These are phyloP conservation scores for Typha latifolia DNA, from an alignment of 176 grass and related monocot species.

Conservation along the genomic window DNA sequence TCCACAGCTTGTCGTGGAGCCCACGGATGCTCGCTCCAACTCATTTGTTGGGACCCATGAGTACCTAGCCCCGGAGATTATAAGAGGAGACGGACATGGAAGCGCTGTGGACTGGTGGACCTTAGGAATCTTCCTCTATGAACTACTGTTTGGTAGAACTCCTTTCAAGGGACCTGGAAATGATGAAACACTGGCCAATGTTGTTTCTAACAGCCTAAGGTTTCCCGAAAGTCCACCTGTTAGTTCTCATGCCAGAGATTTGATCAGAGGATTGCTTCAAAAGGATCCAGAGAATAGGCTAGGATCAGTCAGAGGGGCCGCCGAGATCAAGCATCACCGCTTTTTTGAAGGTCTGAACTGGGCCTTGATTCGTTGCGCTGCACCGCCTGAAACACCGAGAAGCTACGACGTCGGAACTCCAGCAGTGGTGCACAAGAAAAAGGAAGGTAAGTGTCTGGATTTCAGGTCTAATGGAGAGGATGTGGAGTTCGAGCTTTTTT, in stretches of 20 bases:
- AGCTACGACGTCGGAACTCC: slow-evolving; percentile 27
- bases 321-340: slow-evolving; percentile 84
- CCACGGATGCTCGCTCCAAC: slow-evolving; percentile 76
- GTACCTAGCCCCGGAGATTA: slow-evolving; percentile 93
- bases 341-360: slow-evolving; percentile 95
- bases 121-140: slow-evolving; percentile 86
- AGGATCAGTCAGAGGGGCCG: slow-evolving; percentile 58
- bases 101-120: slow-evolving; percentile 99
- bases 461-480: slow-evolving; percentile 72
- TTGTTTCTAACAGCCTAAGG: slow-evolving; percentile 62
- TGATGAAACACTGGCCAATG: slow-evolving; percentile 76
- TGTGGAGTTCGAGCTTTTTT: slow-evolving; percentile 86
- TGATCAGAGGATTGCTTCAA: slow-evolving; percentile 76
- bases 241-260: slow-evolving; percentile 61
- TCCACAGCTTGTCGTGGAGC: slow-evolving; percentile 85
- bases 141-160: slow-evolving; percentile 68
- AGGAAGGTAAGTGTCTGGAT: slow-evolving; percentile 74
- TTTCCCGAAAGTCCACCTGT: slow-evolving; percentile 63
- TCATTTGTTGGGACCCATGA: slow-evolving; percentile 95
- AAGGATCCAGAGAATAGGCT: slow-evolving; percentile 84
- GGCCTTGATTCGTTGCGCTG: slow-evolving; percentile 82
- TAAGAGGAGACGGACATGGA: slow-evolving; percentile 93
- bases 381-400: slow-evolving; percentile 58
- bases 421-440: slow-evolving; percentile 44
- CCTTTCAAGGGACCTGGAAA: slow-evolving; percentile 78